These are phyloP conservation scores for Suhomyces coccinellae DNA, from an alignment of 1,139 yeast species.

Conservation along the genomic window DNA sequence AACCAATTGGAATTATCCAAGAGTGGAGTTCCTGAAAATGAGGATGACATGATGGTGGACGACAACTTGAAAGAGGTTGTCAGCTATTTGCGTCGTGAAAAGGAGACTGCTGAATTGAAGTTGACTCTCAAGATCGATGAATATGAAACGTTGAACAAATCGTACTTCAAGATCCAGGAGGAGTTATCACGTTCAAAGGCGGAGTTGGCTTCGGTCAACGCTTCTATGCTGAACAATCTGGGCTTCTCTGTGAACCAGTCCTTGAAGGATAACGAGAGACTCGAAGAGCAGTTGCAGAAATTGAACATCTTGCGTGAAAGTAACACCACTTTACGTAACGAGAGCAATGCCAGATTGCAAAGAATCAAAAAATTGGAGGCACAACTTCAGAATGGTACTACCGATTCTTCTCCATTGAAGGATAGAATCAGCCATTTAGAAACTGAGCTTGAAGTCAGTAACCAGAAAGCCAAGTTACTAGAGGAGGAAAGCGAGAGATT, in stretches of 20 bases:
- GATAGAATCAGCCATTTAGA: slow-evolving; percentile 24
- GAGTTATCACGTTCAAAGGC: slow-evolving; percentile 49
- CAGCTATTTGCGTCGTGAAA: slow-evolving; percentile 68
- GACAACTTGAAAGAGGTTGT: slow-evolving; percentile 55
- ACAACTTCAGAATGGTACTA: slow-evolving; percentile 19
- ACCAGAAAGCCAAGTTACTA: slow-evolving; percentile 35
- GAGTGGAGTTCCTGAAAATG: slow-evolving; percentile 5
- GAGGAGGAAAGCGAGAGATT: slow-evolving; percentile 43
- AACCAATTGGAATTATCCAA: slow-evolving; percentile 64
- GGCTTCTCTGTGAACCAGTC: slow-evolving; percentile 37
- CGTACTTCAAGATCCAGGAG: slow-evolving; percentile 35
- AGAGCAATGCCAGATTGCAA: slow-evolving; percentile 31
- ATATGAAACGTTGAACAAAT: slow-evolving; percentile 45
- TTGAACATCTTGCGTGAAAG: slow-evolving; percentile 73
- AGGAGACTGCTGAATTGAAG: slow-evolving; percentile 68
- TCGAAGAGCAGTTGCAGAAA: slow-evolving; percentile 64
- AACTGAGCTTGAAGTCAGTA: slow-evolving; percentile 30
- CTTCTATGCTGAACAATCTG: neutral
- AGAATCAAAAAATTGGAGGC: slow-evolving; percentile 26
- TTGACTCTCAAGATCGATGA: slow-evolving; percentile 52
- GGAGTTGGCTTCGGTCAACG: slow-evolving; percentile 30
- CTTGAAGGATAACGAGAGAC: slow-evolving; percentile 50
- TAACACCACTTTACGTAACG: slow-evolving; percentile 64
- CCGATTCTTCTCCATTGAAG: slow-evolving; percentile 24
- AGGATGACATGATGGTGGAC: slow-evolving; percentile 13